Base-by-base conservation (phyloP, 1,284 basidiomycete genomes). In the Megacollybia platyphylla region DNA sequence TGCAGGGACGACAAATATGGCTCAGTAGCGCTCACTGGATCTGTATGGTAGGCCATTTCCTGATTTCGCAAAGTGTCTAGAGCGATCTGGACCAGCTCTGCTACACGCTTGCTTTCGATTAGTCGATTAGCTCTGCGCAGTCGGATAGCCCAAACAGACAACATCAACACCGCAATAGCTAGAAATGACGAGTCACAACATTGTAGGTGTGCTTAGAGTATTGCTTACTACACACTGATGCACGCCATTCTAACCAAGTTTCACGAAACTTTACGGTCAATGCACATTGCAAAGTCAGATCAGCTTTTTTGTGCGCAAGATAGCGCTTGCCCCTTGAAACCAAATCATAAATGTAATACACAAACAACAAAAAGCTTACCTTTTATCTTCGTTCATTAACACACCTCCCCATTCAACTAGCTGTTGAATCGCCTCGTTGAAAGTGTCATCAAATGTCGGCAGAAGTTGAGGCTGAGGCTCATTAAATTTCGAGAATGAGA, bases 1-100 rank as follows among this genome's bases (percentile, higher is more conserved):
- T 97, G 93, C 39, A 87, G 67, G 5, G 90, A 88, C 1, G 90
- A 86, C 45, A 97, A 63, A 65, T 85, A 93, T 2, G 89, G 76
- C 44, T 80, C 71, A 1, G 90, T 79, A 29, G 78, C 74, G 40
- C 72, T 73, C 44, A 86, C 77, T 5, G 90, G 88, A 57, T 96
- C 91, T 48, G 77, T 75, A 57, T 91, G 81, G 62, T 97, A 81
- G 3, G 78, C 74, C 48, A 86, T 68, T 57, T 94, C 89, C 64
- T 90, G 88, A 55, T 88, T 86, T 53, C 85, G 85, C 48, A 96
- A 70, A 10, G 79, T 77, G 49, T 86, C 81, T 26, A 94, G 73
- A 3, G 84, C 84, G 45, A 85, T 74, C 54, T 83, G 78, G 13
- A 89, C 88, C 37, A 94, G 69, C 54, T 79, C 76, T 43, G 79